A percentile compares a stretch with the other conserved stretches of the same genome.
Conservation (phyloP, 352 stramenopile genomes). For the Pythium rishiriense region DNA sequence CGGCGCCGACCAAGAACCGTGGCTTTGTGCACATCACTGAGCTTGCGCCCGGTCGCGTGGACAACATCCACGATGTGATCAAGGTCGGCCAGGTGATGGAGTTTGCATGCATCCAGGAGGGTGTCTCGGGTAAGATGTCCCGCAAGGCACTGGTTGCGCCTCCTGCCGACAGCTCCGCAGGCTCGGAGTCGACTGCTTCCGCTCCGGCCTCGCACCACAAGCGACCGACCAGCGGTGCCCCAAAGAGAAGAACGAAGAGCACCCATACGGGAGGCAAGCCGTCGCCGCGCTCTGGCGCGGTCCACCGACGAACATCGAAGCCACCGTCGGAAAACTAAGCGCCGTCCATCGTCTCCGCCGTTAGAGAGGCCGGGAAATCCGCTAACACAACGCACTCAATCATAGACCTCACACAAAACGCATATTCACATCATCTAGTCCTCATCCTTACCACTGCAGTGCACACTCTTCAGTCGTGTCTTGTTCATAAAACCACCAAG, state of each 20-base stretch:
- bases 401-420: slow-evolving; percentile 10
- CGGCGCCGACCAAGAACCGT: slow-evolving; percentile 68
- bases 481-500: background rate
- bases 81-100: slow-evolving; percentile 76
- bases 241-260: slow-evolving; percentile 27
- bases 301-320: slow-evolving; percentile 16
- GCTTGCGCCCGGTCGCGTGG: slow-evolving; percentile 67
- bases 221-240: slow-evolving; percentile 14
- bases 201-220: slow-evolving; percentile 17
- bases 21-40: slow-evolving; percentile 96
- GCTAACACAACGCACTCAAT: background rate
- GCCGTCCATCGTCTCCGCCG: background rate
- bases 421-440: slow-evolving; percentile 1
- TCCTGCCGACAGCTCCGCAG: background rate
- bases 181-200: background rate
- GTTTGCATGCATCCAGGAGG: slow-evolving; percentile 78
- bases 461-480: background rate
- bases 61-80: slow-evolving; percentile 62
- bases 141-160: slow-evolving; percentile 48
- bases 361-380: background rate
- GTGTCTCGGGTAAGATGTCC: slow-evolving; percentile 82
- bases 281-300: background rate
- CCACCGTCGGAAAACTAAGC: slow-evolving; percentile 7
- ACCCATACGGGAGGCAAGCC: background rate
- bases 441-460: background rate